These are phyloP conservation scores for Tetrapisispora fleetii DNA, from an alignment of 805 yeast species.

Conservation along the genomic window DNA sequence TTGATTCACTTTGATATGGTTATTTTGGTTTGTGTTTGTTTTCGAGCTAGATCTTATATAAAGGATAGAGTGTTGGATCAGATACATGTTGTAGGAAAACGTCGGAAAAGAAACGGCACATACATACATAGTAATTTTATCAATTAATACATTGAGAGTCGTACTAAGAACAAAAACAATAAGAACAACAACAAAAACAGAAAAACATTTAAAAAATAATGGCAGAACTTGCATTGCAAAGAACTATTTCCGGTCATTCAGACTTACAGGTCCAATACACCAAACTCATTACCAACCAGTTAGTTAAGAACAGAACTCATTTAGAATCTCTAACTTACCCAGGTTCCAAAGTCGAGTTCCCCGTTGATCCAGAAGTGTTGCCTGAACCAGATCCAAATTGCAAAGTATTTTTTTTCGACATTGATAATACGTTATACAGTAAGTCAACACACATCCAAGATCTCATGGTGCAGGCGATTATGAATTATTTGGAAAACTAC, in stretches of 20 bases:
- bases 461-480: slow-evolving; percentile 75
- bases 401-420: slow-evolving; percentile 66
- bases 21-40: too few relatives aligned
- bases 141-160: too few relatives aligned
- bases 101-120: too few relatives aligned
- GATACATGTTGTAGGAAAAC: too few relatives aligned
- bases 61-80: too few relatives aligned
- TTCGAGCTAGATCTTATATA: too few relatives aligned
- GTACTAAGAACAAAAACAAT: too few relatives aligned
- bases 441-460: slow-evolving; percentile 65
- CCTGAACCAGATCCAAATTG: slow-evolving; percentile 18
- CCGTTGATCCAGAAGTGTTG: slow-evolving; percentile 11
- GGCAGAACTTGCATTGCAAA: not conserved
- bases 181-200: not conserved
- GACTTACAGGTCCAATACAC: slow-evolving; percentile 5
- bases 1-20: too few relatives aligned
- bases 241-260: slow-evolving; percentile 1
- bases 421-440: slow-evolving; percentile 81
- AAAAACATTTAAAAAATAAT: not conserved
- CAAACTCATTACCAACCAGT: slow-evolving; percentile 8
- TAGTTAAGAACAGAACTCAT: slow-evolving; percentile 20
- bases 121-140: too few relatives aligned
- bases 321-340: slow-evolving; percentile 22
- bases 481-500: slow-evolving; percentile 58
- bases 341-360: slow-evolving; percentile 22